A percentile compares a stretch with the other conserved stretches of the same genome.
These are phyloP conservation scores for Lotus japonicus DNA, from an alignment of 306 rosid species.

Conservation along the genomic window DNA sequence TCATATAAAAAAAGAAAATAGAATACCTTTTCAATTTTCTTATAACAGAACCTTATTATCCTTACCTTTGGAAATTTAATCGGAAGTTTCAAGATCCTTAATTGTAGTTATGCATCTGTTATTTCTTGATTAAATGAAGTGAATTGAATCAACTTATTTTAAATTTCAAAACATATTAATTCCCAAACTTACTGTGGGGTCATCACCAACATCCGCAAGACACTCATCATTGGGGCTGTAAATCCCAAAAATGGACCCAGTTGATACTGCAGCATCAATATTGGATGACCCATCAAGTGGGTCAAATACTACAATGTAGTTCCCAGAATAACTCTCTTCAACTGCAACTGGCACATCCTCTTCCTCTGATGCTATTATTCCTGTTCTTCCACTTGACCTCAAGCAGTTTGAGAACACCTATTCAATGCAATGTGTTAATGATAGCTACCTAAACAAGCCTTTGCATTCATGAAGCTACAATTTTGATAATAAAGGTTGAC, in stretches of 20 bases:
- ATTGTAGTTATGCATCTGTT: not conserved
- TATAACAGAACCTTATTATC: not conserved
- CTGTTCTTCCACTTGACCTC: slow-evolving; percentile 98
- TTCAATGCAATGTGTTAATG: not conserved
- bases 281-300: slow-evolving; percentile 98
- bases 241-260: slow-evolving; percentile 95
- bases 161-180: not conserved
- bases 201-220: slow-evolving; percentile 61
- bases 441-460: not conserved
- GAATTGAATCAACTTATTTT: not conserved
- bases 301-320: slow-evolving; percentile 91
- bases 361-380: slow-evolving; percentile 98
- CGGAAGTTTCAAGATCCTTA: not conserved
- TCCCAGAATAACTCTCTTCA: slow-evolving; percentile 97
- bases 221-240: slow-evolving; percentile 98
- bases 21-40: not conserved
- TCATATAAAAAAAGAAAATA: not conserved
- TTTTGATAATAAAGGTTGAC: not conserved
- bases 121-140: not conserved
- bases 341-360: slow-evolving; percentile 99
- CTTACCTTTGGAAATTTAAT: too few species aligned
- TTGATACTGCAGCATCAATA: slow-evolving; percentile 93
- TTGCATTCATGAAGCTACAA: not conserved
- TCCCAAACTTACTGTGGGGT: slow-evolving; percentile 42
- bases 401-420: slow-evolving; percentile 92